Evolutionary conservation across 176 grass and related monocot species (phyloP).

Genomic region (maize (Zea mays)): Zm-B73-REFERENCE-NAM-5.0 NC_050098.1:4221001-4221500

Average conservation of each 20-base stretch:
- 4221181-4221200: conserved; percentile 34
- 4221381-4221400: conserved; percentile 32
- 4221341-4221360: conserved; percentile 32
- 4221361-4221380: conserved; percentile 45
- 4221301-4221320: conserved; percentile 28
- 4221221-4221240: conserved; percentile 33
- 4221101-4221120: background rate
- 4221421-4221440: conserved; percentile 28
- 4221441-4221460: conserved; percentile 8
- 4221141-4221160: conserved; percentile 19
- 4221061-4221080: conserved; percentile 21
- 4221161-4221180: conserved; percentile 28
- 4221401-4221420: conserved; percentile 26
- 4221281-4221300: conserved; percentile 26
- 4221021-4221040: conserved; percentile 30
- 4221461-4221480: background rate
- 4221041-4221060: conserved; percentile 6
- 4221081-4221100: conserved; percentile 13
- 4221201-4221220: conserved; percentile 13
- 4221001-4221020: conserved; percentile 20
- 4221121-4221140: conserved; percentile 17
- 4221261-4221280: conserved; percentile 21
- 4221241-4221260: conserved; percentile 51
- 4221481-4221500: conserved; percentile 28
- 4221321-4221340: conserved; percentile 30